Evolutionary conservation across 495 filamentous ascomycete species (phyloP).

Genomic region (Cudoniella acicularis): DNA sequence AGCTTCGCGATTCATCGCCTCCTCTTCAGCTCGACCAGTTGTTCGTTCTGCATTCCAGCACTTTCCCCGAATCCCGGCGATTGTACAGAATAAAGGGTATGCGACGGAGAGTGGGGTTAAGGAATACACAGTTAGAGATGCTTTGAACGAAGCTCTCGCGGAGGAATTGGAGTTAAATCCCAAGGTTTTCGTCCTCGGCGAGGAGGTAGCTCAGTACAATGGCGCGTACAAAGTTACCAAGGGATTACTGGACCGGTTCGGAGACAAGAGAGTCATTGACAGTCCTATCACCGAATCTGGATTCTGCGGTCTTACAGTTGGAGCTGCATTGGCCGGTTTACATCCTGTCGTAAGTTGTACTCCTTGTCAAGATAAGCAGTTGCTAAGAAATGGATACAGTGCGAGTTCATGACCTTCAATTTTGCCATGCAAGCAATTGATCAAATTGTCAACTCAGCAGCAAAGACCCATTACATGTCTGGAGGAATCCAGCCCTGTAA

Average conservation of each 20-base stretch:
- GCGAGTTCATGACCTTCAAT: constrained; percentile 99
- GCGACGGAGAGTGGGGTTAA: constrained; percentile 62
- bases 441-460: constrained; percentile 98
- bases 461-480: constrained; percentile 99
- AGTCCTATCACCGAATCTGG: constrained; percentile 97
- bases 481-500: constrained; percentile 99
- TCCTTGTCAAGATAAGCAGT: constrained; percentile 2
- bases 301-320: constrained; percentile 88
- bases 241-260: constrained; percentile 93
- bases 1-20: constrained; percentile 69
- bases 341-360: constrained; percentile 76
- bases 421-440: constrained; percentile 99
- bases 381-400: constrained; percentile 45
- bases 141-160: constrained; percentile 93
- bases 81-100: constrained; percentile 47
- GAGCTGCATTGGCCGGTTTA: constrained; percentile 89
- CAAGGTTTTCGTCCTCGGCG: constrained; percentile 93
- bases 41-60: constrained; percentile 48
- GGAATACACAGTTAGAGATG: constrained; percentile 95
- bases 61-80: constrained; percentile 36
- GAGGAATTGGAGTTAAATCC: constrained; percentile 93
- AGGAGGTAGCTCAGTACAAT: constrained; percentile 99
- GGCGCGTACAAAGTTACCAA: constrained; percentile 99
- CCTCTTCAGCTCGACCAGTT: constrained; percentile 51
- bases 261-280: constrained; percentile 96